Conservation (phyloP, 495 filamentous ascomycete genomes). For the Sabuloglossum arenarium region DNA sequence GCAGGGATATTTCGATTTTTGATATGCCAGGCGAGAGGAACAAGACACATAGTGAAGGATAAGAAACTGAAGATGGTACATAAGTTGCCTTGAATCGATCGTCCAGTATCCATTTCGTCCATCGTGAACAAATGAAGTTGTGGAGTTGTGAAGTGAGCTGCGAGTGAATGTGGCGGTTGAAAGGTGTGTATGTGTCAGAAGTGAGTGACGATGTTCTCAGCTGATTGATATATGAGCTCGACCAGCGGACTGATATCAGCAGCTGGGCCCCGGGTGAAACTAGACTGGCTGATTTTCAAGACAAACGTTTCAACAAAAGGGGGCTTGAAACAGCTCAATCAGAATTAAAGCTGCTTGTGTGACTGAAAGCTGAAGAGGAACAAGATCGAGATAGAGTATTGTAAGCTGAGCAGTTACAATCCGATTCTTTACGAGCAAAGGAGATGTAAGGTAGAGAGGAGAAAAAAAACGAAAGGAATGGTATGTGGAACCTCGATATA, state of each 20-base stretch:
- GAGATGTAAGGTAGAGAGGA: not conserved
- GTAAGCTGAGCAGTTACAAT: not conserved
- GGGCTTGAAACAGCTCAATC: not conserved
- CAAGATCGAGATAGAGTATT: not conserved
- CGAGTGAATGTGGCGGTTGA: not conserved
- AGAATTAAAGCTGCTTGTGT: not conserved
- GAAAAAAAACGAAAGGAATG: not conserved
- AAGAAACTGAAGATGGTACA: slow-evolving; percentile 31
- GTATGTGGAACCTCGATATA: not conserved
- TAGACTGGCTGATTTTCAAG: not conserved
- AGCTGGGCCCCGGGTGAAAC: not conserved
- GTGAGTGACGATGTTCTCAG: not conserved
- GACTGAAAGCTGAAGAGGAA: not conserved
- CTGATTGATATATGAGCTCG: not conserved
- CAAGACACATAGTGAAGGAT: slow-evolving; percentile 33
- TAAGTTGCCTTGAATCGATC: slow-evolving; percentile 9
- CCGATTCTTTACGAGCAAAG: not conserved
- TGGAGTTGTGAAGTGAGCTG: not conserved
- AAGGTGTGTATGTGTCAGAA: not conserved
- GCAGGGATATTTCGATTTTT: slow-evolving; percentile 40
- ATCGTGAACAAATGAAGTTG: not conserved
- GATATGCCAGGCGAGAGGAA: slow-evolving; percentile 32
- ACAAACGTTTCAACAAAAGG: not conserved
- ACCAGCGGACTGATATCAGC: not conserved
- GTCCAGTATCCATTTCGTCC: not conserved